These are phyloP conservation scores for Spathaspora gorwiae DNA, from an alignment of 805 yeast genomes.

Conservation along the genomic window DNA sequence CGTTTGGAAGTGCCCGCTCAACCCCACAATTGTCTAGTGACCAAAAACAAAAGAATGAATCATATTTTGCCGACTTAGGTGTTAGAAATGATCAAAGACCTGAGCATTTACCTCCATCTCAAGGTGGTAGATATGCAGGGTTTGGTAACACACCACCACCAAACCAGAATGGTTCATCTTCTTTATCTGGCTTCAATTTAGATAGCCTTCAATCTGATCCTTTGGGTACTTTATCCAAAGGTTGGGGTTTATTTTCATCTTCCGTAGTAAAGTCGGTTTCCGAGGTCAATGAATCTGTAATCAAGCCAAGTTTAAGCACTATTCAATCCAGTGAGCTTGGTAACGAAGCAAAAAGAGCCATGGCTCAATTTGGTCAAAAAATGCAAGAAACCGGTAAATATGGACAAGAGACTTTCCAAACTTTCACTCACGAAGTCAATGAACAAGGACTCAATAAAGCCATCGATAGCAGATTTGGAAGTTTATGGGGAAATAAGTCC, in stretches of 20 bases:
- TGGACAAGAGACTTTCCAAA: slow-evolving; percentile 64
- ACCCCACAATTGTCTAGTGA: slow-evolving; percentile 26
- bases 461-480: slow-evolving; percentile 45
- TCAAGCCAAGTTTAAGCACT: slow-evolving; percentile 85
- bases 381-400: slow-evolving; percentile 83
- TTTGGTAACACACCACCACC: slow-evolving; percentile 80
- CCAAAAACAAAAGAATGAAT: slow-evolving; percentile 64
- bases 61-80: slow-evolving; percentile 79
- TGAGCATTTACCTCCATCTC: slow-evolving; percentile 78
- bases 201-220: slow-evolving; percentile 81
- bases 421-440: slow-evolving; percentile 47
- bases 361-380: slow-evolving; percentile 92
- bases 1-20: slow-evolving; percentile 36
- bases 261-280: slow-evolving; percentile 77
- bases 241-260: slow-evolving; percentile 91
- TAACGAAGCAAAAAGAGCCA: slow-evolving; percentile 82
- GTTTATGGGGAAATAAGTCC: slow-evolving; percentile 49
- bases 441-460: slow-evolving; percentile 37
- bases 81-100: slow-evolving; percentile 68
- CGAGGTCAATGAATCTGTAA: slow-evolving; percentile 83
- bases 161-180: slow-evolving; percentile 26
- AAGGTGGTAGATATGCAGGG: slow-evolving; percentile 90
- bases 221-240: slow-evolving; percentile 81
- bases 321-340: slow-evolving; percentile 74
- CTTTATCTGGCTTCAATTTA: slow-evolving; percentile 54